Evolutionary conservation across 176 grass and related monocot species (phyloP).

Genomic region (Oryza meridionalis): DNA sequence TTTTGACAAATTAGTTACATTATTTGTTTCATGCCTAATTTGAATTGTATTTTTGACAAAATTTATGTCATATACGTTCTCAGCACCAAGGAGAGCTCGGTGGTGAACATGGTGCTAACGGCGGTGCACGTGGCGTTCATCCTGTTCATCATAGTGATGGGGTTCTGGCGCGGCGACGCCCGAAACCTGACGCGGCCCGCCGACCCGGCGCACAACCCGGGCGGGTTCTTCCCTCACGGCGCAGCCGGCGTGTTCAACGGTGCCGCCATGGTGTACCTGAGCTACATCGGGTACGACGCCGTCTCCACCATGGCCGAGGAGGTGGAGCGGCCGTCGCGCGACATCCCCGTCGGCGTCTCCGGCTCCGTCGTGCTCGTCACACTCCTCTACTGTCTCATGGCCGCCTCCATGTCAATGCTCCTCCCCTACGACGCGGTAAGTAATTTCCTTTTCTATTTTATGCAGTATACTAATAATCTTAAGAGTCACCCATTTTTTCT

Average conservation of each 20-base stretch:
- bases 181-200: constrained; percentile 70
- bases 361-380: constrained; percentile 87
- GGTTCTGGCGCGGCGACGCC: constrained; percentile 70
- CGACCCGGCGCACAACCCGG: constrained; percentile 49
- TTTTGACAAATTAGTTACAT: background rate
- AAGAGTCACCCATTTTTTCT: too few species aligned
- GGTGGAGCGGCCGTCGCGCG: constrained; percentile 65
- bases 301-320: constrained; percentile 99
- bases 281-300: constrained; percentile 99
- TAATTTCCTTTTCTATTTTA: background rate
- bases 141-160: constrained; percentile 84
- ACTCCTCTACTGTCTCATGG: constrained; percentile 98
- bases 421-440: constrained; percentile 91
- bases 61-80: too few species aligned
- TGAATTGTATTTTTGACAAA: too few species aligned
- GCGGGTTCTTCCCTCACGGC: constrained; percentile 84
- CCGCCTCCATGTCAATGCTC: constrained; percentile 91
- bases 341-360: constrained; percentile 89
- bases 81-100: constrained; percentile 97
- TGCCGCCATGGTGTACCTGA: constrained; percentile 91
- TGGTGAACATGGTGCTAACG: constrained; percentile 85
- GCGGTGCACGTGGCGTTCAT: constrained; percentile 81
- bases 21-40: too few species aligned
- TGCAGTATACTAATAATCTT: too few species aligned
- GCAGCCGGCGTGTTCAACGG: constrained; percentile 80